These are phyloP conservation scores for Amauroascus niger DNA, from an alignment of 2,329 filamentous ascomycete species.

Conservation along the genomic window DNA sequence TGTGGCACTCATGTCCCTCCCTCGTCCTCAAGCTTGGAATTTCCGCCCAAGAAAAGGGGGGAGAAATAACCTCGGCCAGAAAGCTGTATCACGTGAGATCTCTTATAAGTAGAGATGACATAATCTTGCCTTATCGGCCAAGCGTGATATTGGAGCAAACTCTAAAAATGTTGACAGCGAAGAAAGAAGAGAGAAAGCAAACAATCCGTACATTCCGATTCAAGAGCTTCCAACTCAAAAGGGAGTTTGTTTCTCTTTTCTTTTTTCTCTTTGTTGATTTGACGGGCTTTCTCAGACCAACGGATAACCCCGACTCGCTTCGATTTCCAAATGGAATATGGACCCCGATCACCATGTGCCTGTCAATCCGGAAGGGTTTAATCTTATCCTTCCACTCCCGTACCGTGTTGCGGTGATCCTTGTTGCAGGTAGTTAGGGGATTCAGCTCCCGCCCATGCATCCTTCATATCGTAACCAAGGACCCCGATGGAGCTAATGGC, in stretches of 20 bases:
- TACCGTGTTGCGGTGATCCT: constrained; percentile 80
- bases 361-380: constrained; percentile 59
- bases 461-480: background rate
- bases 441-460: background rate
- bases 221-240: too few species aligned
- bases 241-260: too few species aligned
- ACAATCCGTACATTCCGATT: too few species aligned
- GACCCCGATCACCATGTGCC: constrained; percentile 32
- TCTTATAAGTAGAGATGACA: background rate
- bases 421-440: constrained; percentile 58
- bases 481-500: background rate
- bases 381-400: constrained; percentile 74
- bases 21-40: too few species aligned
- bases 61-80: background rate
- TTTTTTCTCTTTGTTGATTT: background rate
- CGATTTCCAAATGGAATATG: constrained; percentile 29
- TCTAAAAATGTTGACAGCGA: too few species aligned
- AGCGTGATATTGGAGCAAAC: constrained; percentile 2
- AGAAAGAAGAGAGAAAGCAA: too few species aligned
- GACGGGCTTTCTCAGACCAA: background rate
- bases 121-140: constrained; percentile 1
- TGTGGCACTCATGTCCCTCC: background rate
- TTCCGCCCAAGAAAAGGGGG: too few species aligned
- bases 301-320: too few species aligned
- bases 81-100: constrained; percentile 1